Evolutionary conservation across 2,329 filamentous ascomycete species (phyloP), one percentile per base, ranked within the genome.

Genomic region (Chrysoporthe cubensis): DNA sequence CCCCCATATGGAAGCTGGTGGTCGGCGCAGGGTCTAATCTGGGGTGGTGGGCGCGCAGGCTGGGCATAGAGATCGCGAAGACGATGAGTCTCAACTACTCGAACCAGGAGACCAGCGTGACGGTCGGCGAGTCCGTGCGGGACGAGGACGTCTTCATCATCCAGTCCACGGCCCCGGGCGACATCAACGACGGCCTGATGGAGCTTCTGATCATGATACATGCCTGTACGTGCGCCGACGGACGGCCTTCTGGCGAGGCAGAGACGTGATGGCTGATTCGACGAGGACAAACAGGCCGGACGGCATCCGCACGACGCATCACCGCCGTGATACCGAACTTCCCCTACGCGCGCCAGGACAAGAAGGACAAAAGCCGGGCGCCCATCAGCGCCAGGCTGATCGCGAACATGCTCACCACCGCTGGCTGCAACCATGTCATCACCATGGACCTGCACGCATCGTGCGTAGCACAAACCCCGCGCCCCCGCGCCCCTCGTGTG

Each of bases 141-240:
- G 95, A 98, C 78, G 95, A 98, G 85, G 95, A 98, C 88, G 94
- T 97, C 77, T 98, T 97, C 83, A 97, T 98, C 75, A 85, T 98
- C 69, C 95, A 98, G 81, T 97, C 95, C 34, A 97, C 96, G 60
- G 91, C 92, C 52, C 95, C 95, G 1, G 94, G 95, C 78, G 94
- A 97, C 78, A 96, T 98, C 83, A 99, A 99, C 81, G 95, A 98
- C 79, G 94, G 94, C 62, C 87, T 99, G 69, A 98, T 99, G 95
- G 95, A 99, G 81, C 88, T 98, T 48, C 87, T 98, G 73, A 97
- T 98, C 81, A 97, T 97, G 90, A 96, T 97, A 80, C 96, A 97
- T 77, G 95, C 95, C 71, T 97, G 95, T 85, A 82, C 83, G 56
- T 63, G 14, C 46, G 56, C 21, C 7, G 9, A 9, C 21, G 26